Conservation (phyloP, 2,329 filamentous ascomycete species). For the Fusarium torulosum region DNA sequence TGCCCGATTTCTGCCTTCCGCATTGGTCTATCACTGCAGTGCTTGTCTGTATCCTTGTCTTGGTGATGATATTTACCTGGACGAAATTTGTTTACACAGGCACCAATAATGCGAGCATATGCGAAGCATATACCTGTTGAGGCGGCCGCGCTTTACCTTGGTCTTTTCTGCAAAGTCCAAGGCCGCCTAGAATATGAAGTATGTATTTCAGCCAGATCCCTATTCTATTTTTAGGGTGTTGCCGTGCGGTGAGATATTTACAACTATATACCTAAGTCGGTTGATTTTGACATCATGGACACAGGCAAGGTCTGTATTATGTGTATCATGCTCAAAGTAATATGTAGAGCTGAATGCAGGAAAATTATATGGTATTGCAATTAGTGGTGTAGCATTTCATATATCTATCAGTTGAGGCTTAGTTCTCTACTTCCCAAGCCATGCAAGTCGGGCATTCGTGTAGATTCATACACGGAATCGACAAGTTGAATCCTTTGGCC, state of each 20-base stretch:
- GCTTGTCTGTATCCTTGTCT: slow-evolving; percentile 19
- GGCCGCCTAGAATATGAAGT: not conserved
- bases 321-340: not conserved
- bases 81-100: not conserved
- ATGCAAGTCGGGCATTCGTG: not conserved
- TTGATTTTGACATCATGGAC: not conserved
- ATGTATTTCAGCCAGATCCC: not conserved
- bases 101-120: not conserved
- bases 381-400: not conserved
- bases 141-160: slow-evolving; percentile 17
- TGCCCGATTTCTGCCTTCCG: slow-evolving; percentile 39
- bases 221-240: too few relatives aligned
- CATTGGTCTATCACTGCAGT: slow-evolving; percentile 23
- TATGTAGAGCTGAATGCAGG: not conserved
- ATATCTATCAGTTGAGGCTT: not conserved
- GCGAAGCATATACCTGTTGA: not conserved
- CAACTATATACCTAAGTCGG: not conserved
- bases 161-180: not conserved
- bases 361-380: not conserved
- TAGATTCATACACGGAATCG: not conserved
- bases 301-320: not conserved
- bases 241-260: not conserved
- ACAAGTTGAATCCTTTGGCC: not conserved
- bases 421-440: not conserved
- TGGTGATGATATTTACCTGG: slow-evolving; percentile 1